Evolutionary conservation across 331 rosid genomes (phyloP), one percentile per base, ranked within the genome.

Genomic region (Erythrophleum ivorense): DNA sequence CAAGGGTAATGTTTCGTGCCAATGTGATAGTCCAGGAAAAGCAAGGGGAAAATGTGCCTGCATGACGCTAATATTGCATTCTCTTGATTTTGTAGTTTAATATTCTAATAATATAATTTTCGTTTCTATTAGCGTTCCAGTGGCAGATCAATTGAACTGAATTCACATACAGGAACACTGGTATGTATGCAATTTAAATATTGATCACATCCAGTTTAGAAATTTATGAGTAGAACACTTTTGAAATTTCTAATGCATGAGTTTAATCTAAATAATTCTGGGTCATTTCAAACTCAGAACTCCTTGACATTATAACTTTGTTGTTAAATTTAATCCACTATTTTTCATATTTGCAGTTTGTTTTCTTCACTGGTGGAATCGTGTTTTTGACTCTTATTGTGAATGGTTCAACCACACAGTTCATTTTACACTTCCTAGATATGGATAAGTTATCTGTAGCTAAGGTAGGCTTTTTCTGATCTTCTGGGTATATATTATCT

Each of bases 351-450:
- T 86, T 80, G 84, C 91, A 95, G 98, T 95, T 95, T 87, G 91
- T 95, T 88, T 95, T 95, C 88, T 91, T 93, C 91, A 93, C 98
- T 15, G 96, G 98, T 74, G 98, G 98, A 79, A 93, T 92, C 66
- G 98, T 95, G 85, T 90, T 93, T 86, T 88, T 95, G 90, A 91
- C 99, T 45, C 99, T 95, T 64, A 78, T 89, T 79, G 89, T 93
- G 85, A 95, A 95, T 85, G 99, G 99, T 80, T 95, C 99, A 53
- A 95, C 99, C 73, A 88, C 97, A 40, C 99, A 95, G 78, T 92
- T 93, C 78, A 5, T 93, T 85, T 89, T 93, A 82, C 91, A 67
- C 76, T 88, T 89, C 84, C 88, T 95, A 21, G 78, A 68, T 52
- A 72, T 95, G 98, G 92, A 91, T 75, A 90, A 86, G 81, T 83